Evolutionary conservation across 352 stramenopile genomes (phyloP).

Genomic region (Phytophthora foliorum): DNA sequence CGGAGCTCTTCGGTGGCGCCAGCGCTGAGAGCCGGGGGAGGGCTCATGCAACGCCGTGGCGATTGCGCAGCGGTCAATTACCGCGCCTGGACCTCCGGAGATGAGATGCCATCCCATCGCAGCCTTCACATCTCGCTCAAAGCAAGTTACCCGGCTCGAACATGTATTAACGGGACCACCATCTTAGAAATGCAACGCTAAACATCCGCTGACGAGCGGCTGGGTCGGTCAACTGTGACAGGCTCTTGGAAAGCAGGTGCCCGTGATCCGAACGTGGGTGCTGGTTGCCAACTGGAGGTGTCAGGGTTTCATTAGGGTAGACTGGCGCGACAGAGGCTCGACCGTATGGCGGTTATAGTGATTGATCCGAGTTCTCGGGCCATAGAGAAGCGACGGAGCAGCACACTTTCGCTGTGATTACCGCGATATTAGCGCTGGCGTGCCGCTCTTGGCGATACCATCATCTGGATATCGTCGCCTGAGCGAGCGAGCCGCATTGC

Average conservation of each 20-base stretch:
- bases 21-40: neutral
- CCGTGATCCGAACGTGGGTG: constrained; percentile 14
- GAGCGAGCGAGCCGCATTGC: neutral
- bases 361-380: constrained; percentile 10
- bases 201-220: constrained; percentile 3
- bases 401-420: no score
- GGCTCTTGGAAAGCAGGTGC: no score
- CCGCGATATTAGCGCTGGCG: neutral
- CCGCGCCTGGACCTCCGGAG: neutral
- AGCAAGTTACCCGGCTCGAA: no score
- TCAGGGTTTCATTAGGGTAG: constrained; percentile 24
- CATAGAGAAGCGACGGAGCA: neutral
- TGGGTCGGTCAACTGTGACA: no score
- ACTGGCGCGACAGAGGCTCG: neutral
- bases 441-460: neutral
- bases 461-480: neutral
- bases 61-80: neutral
- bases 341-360: constrained; percentile 25
- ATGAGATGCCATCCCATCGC: constrained; percentile 14
- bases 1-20: neutral
- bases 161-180: neutral
- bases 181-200: neutral
- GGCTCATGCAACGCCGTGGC: no score
- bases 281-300: constrained; percentile 19
- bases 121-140: constrained; percentile 21